Conservation (phyloP, 805 yeast genomes). For the Kazachstania bromeliacearum region DNA sequence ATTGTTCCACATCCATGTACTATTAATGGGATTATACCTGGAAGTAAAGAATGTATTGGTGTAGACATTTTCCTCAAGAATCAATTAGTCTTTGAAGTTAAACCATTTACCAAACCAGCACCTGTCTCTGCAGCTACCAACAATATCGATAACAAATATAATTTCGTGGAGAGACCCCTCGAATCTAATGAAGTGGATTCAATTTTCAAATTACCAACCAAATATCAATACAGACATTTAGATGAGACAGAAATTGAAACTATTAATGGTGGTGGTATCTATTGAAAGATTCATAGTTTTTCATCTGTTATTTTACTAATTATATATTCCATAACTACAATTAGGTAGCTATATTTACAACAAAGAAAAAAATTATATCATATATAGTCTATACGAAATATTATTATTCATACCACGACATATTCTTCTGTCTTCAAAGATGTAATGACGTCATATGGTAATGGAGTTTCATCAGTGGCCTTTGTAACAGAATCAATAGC, state of each 20-base stretch:
- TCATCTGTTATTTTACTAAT: neutral
- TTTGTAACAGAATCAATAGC: conserved; percentile 50
- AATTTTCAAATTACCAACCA: conserved; percentile 56
- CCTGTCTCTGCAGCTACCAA: neutral
- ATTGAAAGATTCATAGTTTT: too few species aligned
- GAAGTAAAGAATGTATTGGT: conserved; percentile 20
- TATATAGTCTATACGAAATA: neutral
- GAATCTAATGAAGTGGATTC: conserved; percentile 36
- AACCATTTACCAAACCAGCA: conserved; percentile 21
- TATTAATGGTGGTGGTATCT: conserved; percentile 80
- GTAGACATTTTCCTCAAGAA: conserved; percentile 17
- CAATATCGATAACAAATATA: neutral
- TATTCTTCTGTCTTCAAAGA: conserved; percentile 51
- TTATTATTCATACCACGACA: conserved; percentile 34
- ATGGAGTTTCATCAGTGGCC: conserved; percentile 35
- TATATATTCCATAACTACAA: too few species aligned
- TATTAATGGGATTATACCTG: conserved; percentile 22
- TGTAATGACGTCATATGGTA: conserved; percentile 62
- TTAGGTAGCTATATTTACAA: too few species aligned
- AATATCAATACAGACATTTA: conserved; percentile 60
- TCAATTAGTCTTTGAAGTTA: conserved; percentile 34
- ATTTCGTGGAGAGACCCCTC: conserved; percentile 28
- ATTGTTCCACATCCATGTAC: conserved; percentile 23
- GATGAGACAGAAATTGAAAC: conserved; percentile 65
- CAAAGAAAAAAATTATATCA: neutral